Percentiles rank a stretch among this genome's conserved stretches.
These are phyloP conservation scores for Capsella bursapastoris DNA, from an alignment of 345 rosid species.

Conservation along the genomic window DNA sequence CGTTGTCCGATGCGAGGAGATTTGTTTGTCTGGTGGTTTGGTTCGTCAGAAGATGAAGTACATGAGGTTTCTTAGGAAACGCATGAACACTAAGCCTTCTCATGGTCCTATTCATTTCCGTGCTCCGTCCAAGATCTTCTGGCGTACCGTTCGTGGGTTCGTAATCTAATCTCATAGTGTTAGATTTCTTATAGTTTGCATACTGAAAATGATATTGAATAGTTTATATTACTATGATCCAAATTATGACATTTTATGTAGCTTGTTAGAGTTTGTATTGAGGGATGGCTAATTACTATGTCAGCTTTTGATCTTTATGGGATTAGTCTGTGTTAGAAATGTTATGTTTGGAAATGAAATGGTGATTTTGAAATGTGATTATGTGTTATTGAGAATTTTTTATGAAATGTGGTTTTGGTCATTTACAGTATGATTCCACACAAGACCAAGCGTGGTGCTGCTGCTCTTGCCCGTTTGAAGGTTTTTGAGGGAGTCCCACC, in stretches of 20 bases:
- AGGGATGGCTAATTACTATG: background rate
- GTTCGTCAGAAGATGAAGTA: slow-evolving; percentile 95
- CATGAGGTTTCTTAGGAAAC: slow-evolving; percentile 83
- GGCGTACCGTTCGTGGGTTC: slow-evolving; percentile 91
- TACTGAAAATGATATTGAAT: background rate
- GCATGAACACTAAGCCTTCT: slow-evolving; percentile 96
- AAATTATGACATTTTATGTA: background rate
- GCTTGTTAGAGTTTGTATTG: background rate
- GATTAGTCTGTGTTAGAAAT: background rate
- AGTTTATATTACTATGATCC: background rate
- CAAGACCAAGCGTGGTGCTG: slow-evolving; percentile 88
- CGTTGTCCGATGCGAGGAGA: slow-evolving; percentile 84
- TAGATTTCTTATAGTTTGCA: background rate
- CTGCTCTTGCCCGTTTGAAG: slow-evolving; percentile 80
- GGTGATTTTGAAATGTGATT: background rate
- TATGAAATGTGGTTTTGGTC: background rate
- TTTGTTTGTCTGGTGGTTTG: slow-evolving; percentile 83
- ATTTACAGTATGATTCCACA: slow-evolving; percentile 76
- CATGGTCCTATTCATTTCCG: slow-evolving; percentile 95
- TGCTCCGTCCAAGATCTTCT: slow-evolving; percentile 88
- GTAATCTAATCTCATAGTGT: background rate
- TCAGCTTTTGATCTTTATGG: background rate
- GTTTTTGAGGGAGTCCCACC: slow-evolving; percentile 81
- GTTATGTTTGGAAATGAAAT: background rate
- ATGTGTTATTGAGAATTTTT: background rate